These are phyloP conservation scores for Triticum turgidum DNA, from an alignment of 176 grass and related monocot genomes.

Conservation along the genomic window DNA sequence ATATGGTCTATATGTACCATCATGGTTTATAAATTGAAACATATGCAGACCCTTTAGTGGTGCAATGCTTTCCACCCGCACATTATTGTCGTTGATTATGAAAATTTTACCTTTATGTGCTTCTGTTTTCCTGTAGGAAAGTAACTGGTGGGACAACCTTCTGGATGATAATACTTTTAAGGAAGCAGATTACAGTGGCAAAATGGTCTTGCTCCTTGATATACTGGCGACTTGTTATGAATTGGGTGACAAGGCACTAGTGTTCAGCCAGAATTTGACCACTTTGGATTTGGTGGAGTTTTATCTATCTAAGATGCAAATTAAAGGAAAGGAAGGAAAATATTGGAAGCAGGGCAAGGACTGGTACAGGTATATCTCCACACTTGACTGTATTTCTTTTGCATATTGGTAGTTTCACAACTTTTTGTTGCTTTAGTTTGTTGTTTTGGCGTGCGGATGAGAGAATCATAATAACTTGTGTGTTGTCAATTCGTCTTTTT, in stretches of 20 bases:
- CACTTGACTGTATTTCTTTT: slow-evolving; percentile 23
- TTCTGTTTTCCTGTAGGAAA: slow-evolving; percentile 41
- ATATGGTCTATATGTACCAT: not conserved
- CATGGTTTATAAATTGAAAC: slow-evolving; percentile 1
- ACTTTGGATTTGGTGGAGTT: slow-evolving; percentile 92
- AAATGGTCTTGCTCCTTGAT: slow-evolving; percentile 96
- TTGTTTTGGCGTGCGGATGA: not conserved
- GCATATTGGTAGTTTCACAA: not conserved
- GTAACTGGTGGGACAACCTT: slow-evolving; percentile 89
- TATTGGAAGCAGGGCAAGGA: slow-evolving; percentile 94
- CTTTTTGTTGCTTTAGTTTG: not conserved
- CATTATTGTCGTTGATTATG: slow-evolving; percentile 4
- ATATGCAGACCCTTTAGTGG: not conserved
- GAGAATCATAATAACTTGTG: not conserved
- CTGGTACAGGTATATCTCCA: slow-evolving; percentile 88
- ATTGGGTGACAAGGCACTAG: slow-evolving; percentile 80
- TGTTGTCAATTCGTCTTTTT: not conserved
- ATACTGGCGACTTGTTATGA: slow-evolving; percentile 75
- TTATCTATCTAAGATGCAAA: slow-evolving; percentile 77
- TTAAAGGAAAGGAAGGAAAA: slow-evolving; percentile 74
- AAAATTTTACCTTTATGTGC: not conserved
- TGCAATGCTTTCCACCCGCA: not conserved
- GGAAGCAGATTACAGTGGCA: slow-evolving; percentile 85
- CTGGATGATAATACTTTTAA: slow-evolving; percentile 65
- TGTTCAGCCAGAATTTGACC: slow-evolving; percentile 93